phyloP scores from a whole-genome alignment of 495 filamentous ascomycete genomes.

The Trypethelium eluteriae region DNA sequence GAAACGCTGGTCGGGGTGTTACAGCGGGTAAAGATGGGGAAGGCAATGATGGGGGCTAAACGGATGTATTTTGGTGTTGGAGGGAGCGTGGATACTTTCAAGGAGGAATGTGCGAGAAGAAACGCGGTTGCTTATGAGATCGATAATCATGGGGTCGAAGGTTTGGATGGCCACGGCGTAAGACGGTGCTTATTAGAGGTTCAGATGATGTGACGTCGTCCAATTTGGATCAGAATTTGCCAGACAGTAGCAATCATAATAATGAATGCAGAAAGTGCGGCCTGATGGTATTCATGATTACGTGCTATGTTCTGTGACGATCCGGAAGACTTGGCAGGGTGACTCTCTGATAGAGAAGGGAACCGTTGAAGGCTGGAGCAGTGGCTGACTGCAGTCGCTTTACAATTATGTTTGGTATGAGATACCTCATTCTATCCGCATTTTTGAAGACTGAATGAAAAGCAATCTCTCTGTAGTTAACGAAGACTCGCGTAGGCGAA shows the following conservation, averaged over 20 bases:
- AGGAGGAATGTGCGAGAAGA: constrained; percentile 49
- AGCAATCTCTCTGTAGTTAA: no score
- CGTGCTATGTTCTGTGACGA: no score
- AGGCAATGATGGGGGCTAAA: constrained; percentile 82
- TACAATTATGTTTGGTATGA: no score
- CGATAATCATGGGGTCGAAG: constrained; percentile 38
- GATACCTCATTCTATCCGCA: no score
- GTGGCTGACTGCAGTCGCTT: no score
- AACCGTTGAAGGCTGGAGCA: no score
- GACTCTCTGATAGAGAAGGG: no score
- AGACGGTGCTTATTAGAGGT: constrained; percentile 38
- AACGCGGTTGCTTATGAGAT: constrained; percentile 48
- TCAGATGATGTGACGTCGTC: constrained; percentile 32
- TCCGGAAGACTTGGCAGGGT: no score
- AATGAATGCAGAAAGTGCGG: no score
- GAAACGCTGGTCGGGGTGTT: constrained; percentile 61
- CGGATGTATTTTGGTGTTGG: constrained; percentile 94
- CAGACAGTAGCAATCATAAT: no score
- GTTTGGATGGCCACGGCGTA: constrained; percentile 49
- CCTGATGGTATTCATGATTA: no score
- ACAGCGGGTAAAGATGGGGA: constrained; percentile 45
- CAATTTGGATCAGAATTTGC: not conserved
- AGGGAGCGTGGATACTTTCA: constrained; percentile 84
- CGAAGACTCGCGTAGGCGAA: not conserved
- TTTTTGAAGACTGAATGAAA: no score